Percentiles rank a stretch among this genome's conserved stretches.
Conservation (phyloP, 2,329 filamentous ascomycete genomes). For the Aspergillus quadrilineatus region DNA sequence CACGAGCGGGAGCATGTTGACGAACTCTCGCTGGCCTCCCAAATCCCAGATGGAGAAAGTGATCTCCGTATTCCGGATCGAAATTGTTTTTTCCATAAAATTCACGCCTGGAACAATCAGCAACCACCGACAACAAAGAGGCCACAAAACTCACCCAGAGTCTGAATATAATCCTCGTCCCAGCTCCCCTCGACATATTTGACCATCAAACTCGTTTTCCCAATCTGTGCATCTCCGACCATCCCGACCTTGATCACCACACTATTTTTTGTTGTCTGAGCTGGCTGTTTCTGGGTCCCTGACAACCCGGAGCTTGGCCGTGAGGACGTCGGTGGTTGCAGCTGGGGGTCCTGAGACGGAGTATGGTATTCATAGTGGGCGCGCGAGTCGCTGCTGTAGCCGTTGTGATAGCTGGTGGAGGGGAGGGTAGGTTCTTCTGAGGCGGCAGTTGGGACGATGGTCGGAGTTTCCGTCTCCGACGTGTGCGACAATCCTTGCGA, state of each 20-base stretch:
- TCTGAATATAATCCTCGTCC: slow-evolving; percentile 99
- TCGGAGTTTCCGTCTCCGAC: slow-evolving; percentile 24
- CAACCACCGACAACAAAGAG: slow-evolving; percentile 3
- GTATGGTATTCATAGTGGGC: slow-evolving; percentile 48
- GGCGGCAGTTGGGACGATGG: slow-evolving; percentile 32
- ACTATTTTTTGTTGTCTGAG: slow-evolving; percentile 52
- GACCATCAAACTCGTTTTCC: slow-evolving; percentile 98
- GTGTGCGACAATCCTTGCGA: not conserved
- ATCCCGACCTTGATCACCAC: slow-evolving; percentile 99
- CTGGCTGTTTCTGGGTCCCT: slow-evolving; percentile 45
- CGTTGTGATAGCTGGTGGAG: slow-evolving; percentile 28
- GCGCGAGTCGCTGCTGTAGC: slow-evolving; percentile 46
- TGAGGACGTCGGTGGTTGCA: slow-evolving; percentile 39
- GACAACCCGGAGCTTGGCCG: slow-evolving; percentile 55
- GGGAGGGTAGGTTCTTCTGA: slow-evolving; percentile 38
- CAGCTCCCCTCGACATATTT: slow-evolving; percentile 99
- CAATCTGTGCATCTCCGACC: slow-evolving; percentile 98
- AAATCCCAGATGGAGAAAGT: slow-evolving; percentile 99
- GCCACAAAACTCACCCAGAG: slow-evolving; percentile 59
- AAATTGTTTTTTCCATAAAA: slow-evolving; percentile 99
- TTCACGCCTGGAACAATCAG: slow-evolving; percentile 69
- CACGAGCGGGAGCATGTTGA: slow-evolving; percentile 99
- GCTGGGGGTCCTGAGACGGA: slow-evolving; percentile 39
- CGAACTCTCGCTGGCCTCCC: slow-evolving; percentile 95
- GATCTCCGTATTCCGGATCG: slow-evolving; percentile 98